A percentile compares a stretch with the other conserved stretches of the same genome.
phyloP scores from a whole-genome alignment of 208 protist genomes.

The Trypanosoma brucei region DNA sequence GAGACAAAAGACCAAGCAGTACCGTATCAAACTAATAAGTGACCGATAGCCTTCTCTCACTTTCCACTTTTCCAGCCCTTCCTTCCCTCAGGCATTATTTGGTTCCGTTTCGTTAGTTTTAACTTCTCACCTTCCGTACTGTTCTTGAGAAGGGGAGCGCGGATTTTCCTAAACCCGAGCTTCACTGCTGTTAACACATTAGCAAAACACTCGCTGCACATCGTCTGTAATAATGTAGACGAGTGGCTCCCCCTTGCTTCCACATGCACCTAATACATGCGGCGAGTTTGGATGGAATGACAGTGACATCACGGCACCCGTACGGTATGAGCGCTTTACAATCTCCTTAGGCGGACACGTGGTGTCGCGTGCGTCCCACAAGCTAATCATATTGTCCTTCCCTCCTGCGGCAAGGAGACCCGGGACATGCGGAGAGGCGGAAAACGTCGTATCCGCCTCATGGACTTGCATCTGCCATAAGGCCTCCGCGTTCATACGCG shows the following conservation, averaged over 20 bases:
- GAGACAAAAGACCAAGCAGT: too few relatives aligned
- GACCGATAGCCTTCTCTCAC: too few relatives aligned
- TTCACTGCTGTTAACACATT: background rate
- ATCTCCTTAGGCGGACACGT: constrained; percentile 33
- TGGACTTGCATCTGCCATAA: constrained; percentile 69
- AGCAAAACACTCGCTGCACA: constrained; percentile 51
- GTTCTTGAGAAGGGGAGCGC: too few relatives aligned
- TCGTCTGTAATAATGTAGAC: constrained; percentile 90
- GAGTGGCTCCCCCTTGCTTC: constrained; percentile 71
- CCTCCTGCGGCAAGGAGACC: constrained; percentile 87
- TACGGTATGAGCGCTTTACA: constrained; percentile 66
- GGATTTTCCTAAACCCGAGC: too few relatives aligned
- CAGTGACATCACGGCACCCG: constrained; percentile 78
- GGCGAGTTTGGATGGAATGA: constrained; percentile 86
- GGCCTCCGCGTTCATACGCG: constrained; percentile 41
- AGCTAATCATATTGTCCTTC: constrained; percentile 76
- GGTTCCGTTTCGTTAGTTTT: too few relatives aligned
- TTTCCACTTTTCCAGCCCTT: too few relatives aligned
- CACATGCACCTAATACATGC: constrained; percentile 80
- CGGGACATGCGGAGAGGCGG: constrained; percentile 59
- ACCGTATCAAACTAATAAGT: too few relatives aligned
- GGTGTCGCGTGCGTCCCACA: constrained; percentile 77
- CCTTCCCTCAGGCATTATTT: too few relatives aligned
- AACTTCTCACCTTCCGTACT: too few relatives aligned
- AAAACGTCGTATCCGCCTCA: constrained; percentile 68